Evolutionary conservation across 495 filamentous ascomycete genomes (phyloP).

Genomic region (Aspergillus bridgeri): DNA sequence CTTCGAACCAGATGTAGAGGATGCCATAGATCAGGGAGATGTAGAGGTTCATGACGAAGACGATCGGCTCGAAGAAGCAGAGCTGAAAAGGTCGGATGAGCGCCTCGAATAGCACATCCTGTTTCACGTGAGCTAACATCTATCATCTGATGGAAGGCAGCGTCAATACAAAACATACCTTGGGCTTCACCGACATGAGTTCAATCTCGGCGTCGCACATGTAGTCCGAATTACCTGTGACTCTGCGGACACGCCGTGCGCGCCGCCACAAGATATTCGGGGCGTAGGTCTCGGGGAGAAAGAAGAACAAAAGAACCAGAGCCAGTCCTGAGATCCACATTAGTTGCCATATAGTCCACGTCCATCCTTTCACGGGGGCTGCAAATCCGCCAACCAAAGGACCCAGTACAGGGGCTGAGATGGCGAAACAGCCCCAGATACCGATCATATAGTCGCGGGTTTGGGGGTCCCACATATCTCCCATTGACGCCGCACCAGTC

Average conservation of each 20-base stretch:
- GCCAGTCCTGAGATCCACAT: conserved; percentile 45
- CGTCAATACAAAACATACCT: conserved; percentile 16
- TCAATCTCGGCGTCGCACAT: conserved; percentile 42
- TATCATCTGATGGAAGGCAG: too few relatives aligned
- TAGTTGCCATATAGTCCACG: conserved; percentile 48
- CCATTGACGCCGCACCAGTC: conserved; percentile 31
- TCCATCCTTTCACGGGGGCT: conserved; percentile 38
- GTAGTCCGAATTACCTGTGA: conserved; percentile 31
- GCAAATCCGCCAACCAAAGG: conserved; percentile 44
- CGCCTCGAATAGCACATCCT: conserved; percentile 34
- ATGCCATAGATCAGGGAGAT: conserved; percentile 52
- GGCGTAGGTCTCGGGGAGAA: conserved; percentile 55
- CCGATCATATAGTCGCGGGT: conserved; percentile 32
- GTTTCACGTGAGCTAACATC: too few relatives aligned
- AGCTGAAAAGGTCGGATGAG: conserved; percentile 43
- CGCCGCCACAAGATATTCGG: conserved; percentile 55
- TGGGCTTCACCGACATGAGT: conserved; percentile 23
- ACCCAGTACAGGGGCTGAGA: conserved; percentile 42
- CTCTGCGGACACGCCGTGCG: conserved; percentile 45
- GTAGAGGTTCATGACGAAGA: conserved; percentile 52
- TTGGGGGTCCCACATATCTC: conserved; percentile 31
- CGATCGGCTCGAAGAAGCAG: conserved; percentile 46
- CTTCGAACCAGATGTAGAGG: conserved; percentile 57
- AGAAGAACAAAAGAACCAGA: conserved; percentile 47
- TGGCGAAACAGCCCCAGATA: conserved; percentile 33